These are phyloP conservation scores for Malus hybrid DNA, from an alignment of 331 rosid genomes.

Conservation along the genomic window DNA sequence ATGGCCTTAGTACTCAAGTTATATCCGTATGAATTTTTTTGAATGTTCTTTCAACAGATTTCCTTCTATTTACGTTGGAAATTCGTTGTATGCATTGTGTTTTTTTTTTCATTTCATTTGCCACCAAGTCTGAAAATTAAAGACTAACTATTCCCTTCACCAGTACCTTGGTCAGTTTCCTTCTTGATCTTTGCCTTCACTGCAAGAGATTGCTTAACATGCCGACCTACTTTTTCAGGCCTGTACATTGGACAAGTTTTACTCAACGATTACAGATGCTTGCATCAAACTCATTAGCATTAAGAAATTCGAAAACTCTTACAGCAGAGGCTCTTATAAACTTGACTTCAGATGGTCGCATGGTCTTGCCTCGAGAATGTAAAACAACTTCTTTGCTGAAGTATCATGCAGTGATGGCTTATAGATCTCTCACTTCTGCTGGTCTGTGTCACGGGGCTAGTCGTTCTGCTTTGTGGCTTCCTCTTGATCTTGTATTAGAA, in stretches of 20 bases:
- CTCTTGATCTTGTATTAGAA: constrained; percentile 88
- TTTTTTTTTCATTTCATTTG: not conserved
- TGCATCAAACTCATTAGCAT: constrained; percentile 56
- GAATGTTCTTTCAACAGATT: not conserved
- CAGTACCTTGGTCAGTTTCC: not conserved
- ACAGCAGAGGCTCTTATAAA: constrained; percentile 53
- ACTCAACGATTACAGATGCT: constrained; percentile 55
- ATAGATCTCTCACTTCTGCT: constrained; percentile 70
- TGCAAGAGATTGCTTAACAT: constrained; percentile 2
- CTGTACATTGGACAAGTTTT: constrained; percentile 67
- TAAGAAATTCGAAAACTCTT: constrained; percentile 61
- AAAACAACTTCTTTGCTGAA: constrained; percentile 63
- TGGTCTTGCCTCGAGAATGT: constrained; percentile 49
- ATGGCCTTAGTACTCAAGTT: not conserved
- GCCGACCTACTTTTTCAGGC: constrained; percentile 46
- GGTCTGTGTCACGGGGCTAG: constrained; percentile 69
- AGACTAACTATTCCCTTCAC: not conserved
- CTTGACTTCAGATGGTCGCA: constrained; percentile 46
- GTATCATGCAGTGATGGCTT: constrained; percentile 65
- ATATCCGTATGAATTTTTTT: not conserved
- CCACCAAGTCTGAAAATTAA: not conserved
- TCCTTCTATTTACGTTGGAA: not conserved
- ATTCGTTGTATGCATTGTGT: not conserved
- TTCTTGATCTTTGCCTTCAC: not conserved
- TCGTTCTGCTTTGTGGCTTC: constrained; percentile 92